These are phyloP conservation scores for Cucumis sativus DNA, from an alignment of 306 rosid genomes.

Conservation along the genomic window DNA sequence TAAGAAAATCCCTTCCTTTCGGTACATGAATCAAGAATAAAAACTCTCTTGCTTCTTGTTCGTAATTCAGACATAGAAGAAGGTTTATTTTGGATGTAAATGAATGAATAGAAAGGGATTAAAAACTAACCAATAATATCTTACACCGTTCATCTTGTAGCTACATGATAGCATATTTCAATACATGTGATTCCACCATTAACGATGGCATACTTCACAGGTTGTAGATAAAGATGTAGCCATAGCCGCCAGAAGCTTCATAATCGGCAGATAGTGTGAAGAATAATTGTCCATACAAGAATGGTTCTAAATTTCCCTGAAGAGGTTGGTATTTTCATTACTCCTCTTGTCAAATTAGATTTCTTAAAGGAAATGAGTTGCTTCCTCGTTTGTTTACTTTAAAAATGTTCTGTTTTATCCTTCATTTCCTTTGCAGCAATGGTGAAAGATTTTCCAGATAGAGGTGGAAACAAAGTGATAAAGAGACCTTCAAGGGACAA, in stretches of 20 bases:
- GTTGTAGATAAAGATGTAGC: conserved; percentile 9
- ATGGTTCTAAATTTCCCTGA: neutral
- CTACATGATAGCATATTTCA: neutral
- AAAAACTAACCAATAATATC: neutral
- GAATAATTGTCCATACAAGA: neutral
- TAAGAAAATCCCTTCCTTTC: neutral
- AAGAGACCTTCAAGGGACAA: neutral
- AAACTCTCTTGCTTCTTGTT: neutral
- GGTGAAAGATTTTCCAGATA: neutral
- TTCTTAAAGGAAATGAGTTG: neutral
- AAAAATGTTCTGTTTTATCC: neutral
- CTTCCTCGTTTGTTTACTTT: neutral
- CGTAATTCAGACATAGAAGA: neutral
- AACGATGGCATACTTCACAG: neutral
- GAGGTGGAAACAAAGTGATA: neutral
- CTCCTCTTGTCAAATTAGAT: neutral
- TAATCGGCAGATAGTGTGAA: neutral
- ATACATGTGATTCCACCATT: neutral
- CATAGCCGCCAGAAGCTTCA: neutral
- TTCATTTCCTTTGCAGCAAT: neutral
- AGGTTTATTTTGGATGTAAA: neutral
- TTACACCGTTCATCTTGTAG: neutral
- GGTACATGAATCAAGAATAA: neutral
- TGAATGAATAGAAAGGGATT: neutral
- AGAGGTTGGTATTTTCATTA: neutral